Evolutionary conservation across 345 rosid species (phyloP), one percentile per base, ranked within the genome.

Genomic region (Eucalyptus decipiens): DNA sequence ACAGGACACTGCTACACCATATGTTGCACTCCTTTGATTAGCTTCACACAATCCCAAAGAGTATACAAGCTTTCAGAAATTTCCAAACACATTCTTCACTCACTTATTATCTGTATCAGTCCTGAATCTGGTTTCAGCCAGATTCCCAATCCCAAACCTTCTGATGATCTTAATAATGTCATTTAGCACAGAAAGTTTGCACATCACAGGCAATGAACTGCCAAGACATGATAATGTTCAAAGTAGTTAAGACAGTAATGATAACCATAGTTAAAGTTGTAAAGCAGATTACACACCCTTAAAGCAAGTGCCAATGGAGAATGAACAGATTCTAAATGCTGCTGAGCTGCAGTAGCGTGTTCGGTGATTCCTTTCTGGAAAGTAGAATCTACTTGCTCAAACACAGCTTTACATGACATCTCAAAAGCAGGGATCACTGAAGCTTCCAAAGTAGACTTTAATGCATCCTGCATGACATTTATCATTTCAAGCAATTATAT

Each of bases 381-480:
- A 43, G 98, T 90, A 48, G 96, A 89, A 93, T 97, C 98, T 4
- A 97, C 93, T 94, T 97, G 99, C 80, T 95, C 98, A 93, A 97
- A 97, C 98, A 97, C 94, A 56, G 96, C 93, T 93, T 94, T 95
- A 93, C 98, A 97, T 30, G 99, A 93, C 93, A 90, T 95, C 93
- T 97, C 98, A 93, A 97, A 97, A 89, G 99, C 95, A 91, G 99
- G 99, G 88, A 96, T 91, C 87, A 96, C 90, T 42, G 96, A 97
- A 87, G 96, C 93, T 93, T 96, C 98, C 88, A 97, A 86, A 91
- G 94, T 89, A 67, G 93, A 93, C 93, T 92, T 97, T 90, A 97
- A 91, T 49, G 97, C 90, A 90, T 96, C 99, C 98, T 96, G 93
- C 92, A 88, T 17, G 86, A 67, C 32, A 56, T 16, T 43, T 42